Evolutionary conservation across 1,284 basidiomycete species (phyloP), one percentile per base, ranked within the genome.

Genomic region (Cutaneotrichosporon cavernicola): DNA sequence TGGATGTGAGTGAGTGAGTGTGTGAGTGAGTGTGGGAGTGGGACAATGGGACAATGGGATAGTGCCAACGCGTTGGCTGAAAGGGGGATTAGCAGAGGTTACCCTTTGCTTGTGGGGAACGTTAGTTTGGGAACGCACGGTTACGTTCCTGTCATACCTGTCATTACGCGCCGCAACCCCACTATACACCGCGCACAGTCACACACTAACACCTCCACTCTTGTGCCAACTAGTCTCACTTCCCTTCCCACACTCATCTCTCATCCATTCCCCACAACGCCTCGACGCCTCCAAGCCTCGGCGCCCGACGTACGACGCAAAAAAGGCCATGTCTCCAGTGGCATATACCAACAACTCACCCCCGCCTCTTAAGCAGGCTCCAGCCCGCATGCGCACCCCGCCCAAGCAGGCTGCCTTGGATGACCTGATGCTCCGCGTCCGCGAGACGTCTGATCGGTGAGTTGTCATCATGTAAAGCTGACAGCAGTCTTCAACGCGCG

Each of bases 401-500:
- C 32, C 58, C 32, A 31, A 38, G 22, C 50, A 60, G 50, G 50
- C 30, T 5, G 50, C 49, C 50, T 50, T 68, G 8, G 66, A 68
- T 11, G 61, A 68, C 31, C 47, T 64, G 18, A 52, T 61, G 22
- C 53, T 58, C n/a, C 52, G 68, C n/a, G 70, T 78, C 9, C 61
- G 70, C 31, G 69, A 71, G 22, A 70, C 70, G 58, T 73, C 72
- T n/a, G 75, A 76, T 38, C 60, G 68, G 76, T 76, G 61, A 50
- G 74, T 59, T 26, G 50, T 40, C 52, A 5, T 13, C 8, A 8
- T 36, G 11, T 36, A 4, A 13, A 30, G 31, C 26, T 62, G 21
- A 56, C 52, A 0, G 5, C 52, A 78, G 77, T 50, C 36, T 77
- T 8, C 74, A 76, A 40, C 52, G 65, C 11, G 68, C 65, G 34